Base-by-base conservation (phyloP, 192 early-diverging fungal genomes). In the Coemansia sp. region DNA sequence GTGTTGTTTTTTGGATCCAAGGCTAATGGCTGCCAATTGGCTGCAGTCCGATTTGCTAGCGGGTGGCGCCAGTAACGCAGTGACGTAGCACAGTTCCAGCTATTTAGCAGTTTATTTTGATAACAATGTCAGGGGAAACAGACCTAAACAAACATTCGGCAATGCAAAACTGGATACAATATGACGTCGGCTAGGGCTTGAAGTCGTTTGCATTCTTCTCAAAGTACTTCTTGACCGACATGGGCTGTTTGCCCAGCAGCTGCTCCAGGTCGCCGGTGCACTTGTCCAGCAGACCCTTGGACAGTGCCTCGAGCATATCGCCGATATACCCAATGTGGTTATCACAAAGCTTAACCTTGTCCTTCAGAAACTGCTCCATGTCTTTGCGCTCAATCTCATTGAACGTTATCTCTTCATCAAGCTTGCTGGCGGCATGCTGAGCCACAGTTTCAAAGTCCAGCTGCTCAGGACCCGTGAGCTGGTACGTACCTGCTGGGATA, bases 131-230 rank as follows among this genome's bases (percentile, higher is more conserved):
- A 34, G 8, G 31, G 31, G 31, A 34, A 21, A 34, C 31, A 34
- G 31, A 34, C 31, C 40, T n/a, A 44, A 44, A n/a, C 40, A 12
- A n/a, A 12, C 15, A 44, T 44, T 44, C 15, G 40, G 40, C 40
- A 44, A 12, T n/a, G 40, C 40, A n/a, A n/a, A 12, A 5, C 40
- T 15, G 15, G 40, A 44, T 10, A n/a, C 40, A 12, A 44, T 44
- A 18, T 18, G 15, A 20, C 8, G 26, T 21, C 17, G 17, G 4
- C 26, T 61, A 25, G 20, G 73, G 79, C 73, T 73, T 75, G 31
- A 81, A 81, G 61, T 73, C 73, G 52, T 52, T 38, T 20, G 73
- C 64, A 38, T 73, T 76, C 67, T 76, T 75, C 57, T 72, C 61
- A 18, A 73, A 50, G 54, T 66, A 81, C 20, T 46, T 38, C 37